Conservation (phyloP, 208 protist species). For the Trypanosoma platydactyli region DNA sequence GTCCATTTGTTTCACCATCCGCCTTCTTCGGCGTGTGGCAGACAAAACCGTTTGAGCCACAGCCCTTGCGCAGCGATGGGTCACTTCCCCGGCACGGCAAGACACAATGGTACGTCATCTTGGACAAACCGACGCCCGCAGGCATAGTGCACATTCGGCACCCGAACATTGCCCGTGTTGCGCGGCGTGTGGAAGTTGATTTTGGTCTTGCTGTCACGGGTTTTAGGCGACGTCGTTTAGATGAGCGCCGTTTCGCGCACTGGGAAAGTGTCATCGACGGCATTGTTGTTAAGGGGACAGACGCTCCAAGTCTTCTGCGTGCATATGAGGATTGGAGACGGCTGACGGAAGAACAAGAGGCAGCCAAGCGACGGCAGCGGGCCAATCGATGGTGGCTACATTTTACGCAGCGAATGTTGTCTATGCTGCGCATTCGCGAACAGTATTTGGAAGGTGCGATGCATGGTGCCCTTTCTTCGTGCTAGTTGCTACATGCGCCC, state of each 20-base stretch:
- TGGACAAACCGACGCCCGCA: conserved; percentile 43
- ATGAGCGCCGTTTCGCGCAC: conserved; percentile 63
- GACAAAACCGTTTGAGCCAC: conserved; percentile 80
- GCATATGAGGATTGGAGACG: conserved; percentile 88
- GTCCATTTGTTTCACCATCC: conserved; percentile 74
- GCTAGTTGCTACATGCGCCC: not conserved
- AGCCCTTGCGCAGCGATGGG: conserved; percentile 56
- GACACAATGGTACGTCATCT: conserved; percentile 84
- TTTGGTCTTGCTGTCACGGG: conserved; percentile 78
- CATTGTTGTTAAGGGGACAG: conserved; percentile 71
- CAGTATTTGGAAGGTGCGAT: conserved; percentile 69
- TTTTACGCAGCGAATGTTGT: conserved; percentile 68
- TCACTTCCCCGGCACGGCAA: conserved; percentile 71
- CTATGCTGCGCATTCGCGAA: conserved; percentile 70
- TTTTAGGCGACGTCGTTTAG: conserved; percentile 63
- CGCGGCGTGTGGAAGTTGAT: conserved; percentile 77
- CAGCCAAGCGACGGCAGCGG: conserved; percentile 64
- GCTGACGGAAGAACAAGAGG: conserved; percentile 81
- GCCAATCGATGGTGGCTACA: conserved; percentile 86
- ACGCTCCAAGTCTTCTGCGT: conserved; percentile 45
- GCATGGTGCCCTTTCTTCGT: conserved; percentile 42
- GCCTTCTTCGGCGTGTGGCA: conserved; percentile 85
- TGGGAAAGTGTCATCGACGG: conserved; percentile 84
- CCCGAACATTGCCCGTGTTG: conserved; percentile 78
- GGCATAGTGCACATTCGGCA: conserved; percentile 73